Conservation (phyloP, 2,329 filamentous ascomycete species). For the Penicillium sp. region DNA sequence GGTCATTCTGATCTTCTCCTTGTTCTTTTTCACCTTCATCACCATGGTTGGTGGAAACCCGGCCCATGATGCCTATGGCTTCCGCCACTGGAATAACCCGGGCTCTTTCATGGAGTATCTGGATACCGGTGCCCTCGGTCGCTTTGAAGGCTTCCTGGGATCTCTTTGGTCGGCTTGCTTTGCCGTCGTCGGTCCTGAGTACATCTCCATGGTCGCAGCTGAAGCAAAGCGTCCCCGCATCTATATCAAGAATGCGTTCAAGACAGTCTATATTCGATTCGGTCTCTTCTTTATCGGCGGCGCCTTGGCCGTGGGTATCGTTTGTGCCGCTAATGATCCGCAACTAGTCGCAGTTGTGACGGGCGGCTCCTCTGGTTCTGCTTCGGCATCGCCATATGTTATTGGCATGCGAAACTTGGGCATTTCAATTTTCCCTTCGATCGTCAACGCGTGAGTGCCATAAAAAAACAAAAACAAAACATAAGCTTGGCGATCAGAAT, state of each 20-base stretch:
- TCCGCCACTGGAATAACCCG: constrained; percentile 61
- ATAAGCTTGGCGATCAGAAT: no score
- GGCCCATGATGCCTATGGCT: constrained; percentile 66
- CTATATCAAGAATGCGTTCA: constrained; percentile 71
- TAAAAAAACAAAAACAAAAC: background rate
- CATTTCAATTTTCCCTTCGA: constrained; percentile 55
- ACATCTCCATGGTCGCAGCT: constrained; percentile 61
- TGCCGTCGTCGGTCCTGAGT: constrained; percentile 64
- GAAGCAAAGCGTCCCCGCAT: constrained; percentile 68
- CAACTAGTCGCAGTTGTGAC: constrained; percentile 12
- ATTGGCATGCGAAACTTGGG: constrained; percentile 61
- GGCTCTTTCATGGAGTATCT: constrained; percentile 68
- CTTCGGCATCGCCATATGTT: constrained; percentile 62
- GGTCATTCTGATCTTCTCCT: constrained; percentile 65
- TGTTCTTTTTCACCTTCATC: constrained; percentile 73
- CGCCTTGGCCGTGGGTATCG: constrained; percentile 66
- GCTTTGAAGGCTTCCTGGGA: constrained; percentile 56
- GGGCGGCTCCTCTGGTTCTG: constrained; percentile 29
- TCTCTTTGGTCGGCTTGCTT: constrained; percentile 70
- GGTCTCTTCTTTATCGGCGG: constrained; percentile 73
- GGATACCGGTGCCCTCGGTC: constrained; percentile 61
- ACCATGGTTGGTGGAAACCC: constrained; percentile 80
- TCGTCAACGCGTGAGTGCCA: constrained; percentile 53
- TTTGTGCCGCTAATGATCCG: constrained; percentile 65
- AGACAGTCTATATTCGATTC: constrained; percentile 74